Base-by-base conservation (phyloP, 1,139 yeast species). In the Kodamaea fungicola region DNA sequence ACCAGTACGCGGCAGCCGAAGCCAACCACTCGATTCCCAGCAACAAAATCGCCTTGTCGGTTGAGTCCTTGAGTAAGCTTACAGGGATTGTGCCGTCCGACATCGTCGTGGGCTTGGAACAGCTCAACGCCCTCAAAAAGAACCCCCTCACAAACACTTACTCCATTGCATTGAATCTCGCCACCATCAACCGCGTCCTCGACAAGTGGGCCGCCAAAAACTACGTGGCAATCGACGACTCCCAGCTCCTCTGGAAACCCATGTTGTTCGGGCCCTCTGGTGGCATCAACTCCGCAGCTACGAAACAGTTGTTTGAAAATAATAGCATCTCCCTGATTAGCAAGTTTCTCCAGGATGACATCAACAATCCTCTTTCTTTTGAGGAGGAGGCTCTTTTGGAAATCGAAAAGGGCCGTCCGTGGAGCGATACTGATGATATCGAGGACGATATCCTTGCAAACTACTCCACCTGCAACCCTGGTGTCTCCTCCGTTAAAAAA, bases 41-140 rank as follows among this genome's bases (percentile, higher is more conserved):
- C 12, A 38, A 31, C 10, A 12, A 24, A 26, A 12, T 30, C 24
- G 33, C 55, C 0, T 39, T 81, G 2, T 74, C 90, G 1, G 69
- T 89, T 13, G 76, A 78, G 27, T 78, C 71, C 37, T 54, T 92
- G 13, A 70, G 90, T 6, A 75, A 74, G 42, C 53, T 78, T 13
- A 86, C 97, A 0, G 97, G 97, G 0, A 85, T 92, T 92, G 80
- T 76, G 1, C 76, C 85, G 4, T 85, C 92, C 9, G 97, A 92
- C 60, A 90, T 90, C 0, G 73, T 90, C 6, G 86, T 85, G 33
- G 96, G 95, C 0, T 65, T 92, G 22, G 98, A 92, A 55, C 84
- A 82, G 42, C 61, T 92, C 13, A 71, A 78, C 29, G 80, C 84
- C 4, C 64, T 92, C 28, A 59, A 76, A 2, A 65, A 74, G 35